These are phyloP conservation scores for Monosporozyma aquatica DNA, from an alignment of 805 yeast species.

Conservation along the genomic window DNA sequence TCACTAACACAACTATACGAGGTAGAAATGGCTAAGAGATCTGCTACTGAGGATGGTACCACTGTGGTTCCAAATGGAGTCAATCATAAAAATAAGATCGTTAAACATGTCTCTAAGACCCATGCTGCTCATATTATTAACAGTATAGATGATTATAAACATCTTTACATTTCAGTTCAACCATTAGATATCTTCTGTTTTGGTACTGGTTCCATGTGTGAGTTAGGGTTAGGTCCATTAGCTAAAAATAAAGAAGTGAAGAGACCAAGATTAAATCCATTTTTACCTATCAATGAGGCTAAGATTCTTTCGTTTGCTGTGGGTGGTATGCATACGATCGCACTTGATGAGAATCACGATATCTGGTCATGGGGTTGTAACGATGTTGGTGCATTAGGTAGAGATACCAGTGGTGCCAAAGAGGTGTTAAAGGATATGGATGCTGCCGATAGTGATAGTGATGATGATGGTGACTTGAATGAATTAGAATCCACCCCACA, in stretches of 20 bases:
- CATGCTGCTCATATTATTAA: constrained; percentile 21
- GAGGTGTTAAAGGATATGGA: constrained; percentile 65
- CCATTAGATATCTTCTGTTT: constrained; percentile 78
- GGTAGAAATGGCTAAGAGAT: constrained; percentile 20
- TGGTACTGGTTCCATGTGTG: constrained; percentile 98
- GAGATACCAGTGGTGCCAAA: constrained; percentile 61
- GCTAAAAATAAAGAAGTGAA: constrained; percentile 88
- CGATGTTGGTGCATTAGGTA: constrained; percentile 84
- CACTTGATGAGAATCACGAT: constrained; percentile 62
- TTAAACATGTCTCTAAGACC: constrained; percentile 16
- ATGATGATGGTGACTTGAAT: constrained; percentile 74
- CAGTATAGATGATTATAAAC: constrained; percentile 29
- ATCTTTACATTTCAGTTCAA: constrained; percentile 26
- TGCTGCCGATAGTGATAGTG: constrained; percentile 46
- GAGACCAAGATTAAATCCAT: constrained; percentile 87
- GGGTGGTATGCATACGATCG: constrained; percentile 94
- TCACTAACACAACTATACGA: neutral
- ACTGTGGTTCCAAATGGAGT: neutral
- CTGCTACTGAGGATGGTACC: constrained; percentile 6
- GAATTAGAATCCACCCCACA: constrained; percentile 85
- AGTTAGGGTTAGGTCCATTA: constrained; percentile 93
- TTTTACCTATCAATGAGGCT: constrained; percentile 48
- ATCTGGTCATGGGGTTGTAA: constrained; percentile 99
- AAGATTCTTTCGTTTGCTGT: constrained; percentile 81
- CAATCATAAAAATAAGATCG: constrained; percentile 1